Evolutionary conservation across 192 early-diverging fungal genomes (phyloP).

Genomic region (Mortierella hygrophila): DNA sequence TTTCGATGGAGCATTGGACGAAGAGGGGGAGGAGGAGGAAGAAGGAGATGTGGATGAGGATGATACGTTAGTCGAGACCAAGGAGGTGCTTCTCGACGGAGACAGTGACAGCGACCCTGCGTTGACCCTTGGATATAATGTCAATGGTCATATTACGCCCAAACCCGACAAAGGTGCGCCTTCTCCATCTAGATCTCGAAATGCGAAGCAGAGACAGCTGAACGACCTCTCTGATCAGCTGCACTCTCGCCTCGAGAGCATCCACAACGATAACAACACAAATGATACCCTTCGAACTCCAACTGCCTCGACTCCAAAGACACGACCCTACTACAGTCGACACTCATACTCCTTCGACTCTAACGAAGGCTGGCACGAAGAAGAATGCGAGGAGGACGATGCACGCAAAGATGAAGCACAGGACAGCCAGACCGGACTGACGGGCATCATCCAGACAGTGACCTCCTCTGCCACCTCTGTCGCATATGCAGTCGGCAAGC

Average conservation of each 20-base stretch:
- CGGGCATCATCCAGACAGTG: constrained; percentile 32
- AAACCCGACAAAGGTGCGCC: not conserved
- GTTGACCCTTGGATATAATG: not conserved
- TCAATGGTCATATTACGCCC: not conserved
- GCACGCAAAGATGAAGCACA: not conserved
- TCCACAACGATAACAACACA: not conserved
- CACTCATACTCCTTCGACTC: constrained; percentile 39
- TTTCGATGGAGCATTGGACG: not conserved
- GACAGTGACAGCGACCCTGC: constrained; percentile 8
- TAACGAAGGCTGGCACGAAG: constrained; percentile 31
- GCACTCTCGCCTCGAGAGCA: constrained; percentile 23
- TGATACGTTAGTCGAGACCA: not conserved
- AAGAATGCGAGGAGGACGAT: constrained; percentile 30
- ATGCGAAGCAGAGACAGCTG: not conserved
- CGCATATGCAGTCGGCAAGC: constrained; percentile 55
- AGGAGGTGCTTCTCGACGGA: constrained; percentile 2
- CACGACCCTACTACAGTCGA: constrained; percentile 22
- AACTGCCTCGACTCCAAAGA: not conserved
- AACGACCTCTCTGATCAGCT: constrained; percentile 38
- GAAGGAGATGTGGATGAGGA: constrained; percentile 8
- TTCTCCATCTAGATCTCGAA: not conserved
- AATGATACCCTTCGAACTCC: not conserved
- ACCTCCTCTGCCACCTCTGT: constrained; percentile 48
- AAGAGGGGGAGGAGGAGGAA: constrained; percentile 6
- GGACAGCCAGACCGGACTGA: not conserved